A percentile compares a stretch with the other conserved stretches of the same genome.
Conservation (phyloP, 2,329 filamentous ascomycete genomes). For the Neofusicoccum umdonicola region DNA sequence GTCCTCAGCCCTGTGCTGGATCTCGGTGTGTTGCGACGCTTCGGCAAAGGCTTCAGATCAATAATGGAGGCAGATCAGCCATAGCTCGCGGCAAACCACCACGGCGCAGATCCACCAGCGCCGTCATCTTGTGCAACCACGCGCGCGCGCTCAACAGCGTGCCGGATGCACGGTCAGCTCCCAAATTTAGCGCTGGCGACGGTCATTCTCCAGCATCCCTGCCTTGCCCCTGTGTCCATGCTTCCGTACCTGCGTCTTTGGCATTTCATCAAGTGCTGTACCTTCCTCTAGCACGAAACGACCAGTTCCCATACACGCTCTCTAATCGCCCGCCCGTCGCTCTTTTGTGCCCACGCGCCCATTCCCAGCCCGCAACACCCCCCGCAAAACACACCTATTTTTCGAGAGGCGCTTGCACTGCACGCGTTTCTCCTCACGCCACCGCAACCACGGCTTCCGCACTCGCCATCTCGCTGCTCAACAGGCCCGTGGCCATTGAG, state of each 20-base stretch:
- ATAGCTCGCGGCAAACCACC: constrained; percentile 7
- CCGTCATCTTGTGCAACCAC: constrained; percentile 11
- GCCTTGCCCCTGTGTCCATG: constrained; percentile 14
- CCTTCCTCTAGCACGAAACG: constrained; percentile 5
- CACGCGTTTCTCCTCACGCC: constrained; percentile 16
- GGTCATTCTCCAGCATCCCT: constrained; percentile 14
- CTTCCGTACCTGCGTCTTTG: constrained; percentile 14
- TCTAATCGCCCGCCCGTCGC: background rate
- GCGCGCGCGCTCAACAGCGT: background rate
- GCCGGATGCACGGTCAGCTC: constrained; percentile 11
- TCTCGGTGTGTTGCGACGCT: background rate
- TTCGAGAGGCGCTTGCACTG: background rate
- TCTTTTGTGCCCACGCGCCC: background rate
- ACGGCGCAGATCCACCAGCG: constrained; percentile 5
- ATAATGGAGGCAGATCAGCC: constrained; percentile 1
- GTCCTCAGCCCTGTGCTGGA: constrained; percentile 3
- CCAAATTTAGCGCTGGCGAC: constrained; percentile 17
- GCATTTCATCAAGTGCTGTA: constrained; percentile 7
- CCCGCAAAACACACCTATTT: background rate
- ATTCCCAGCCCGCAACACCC: background rate
- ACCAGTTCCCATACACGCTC: constrained; percentile 3
- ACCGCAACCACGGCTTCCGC: constrained; percentile 53
- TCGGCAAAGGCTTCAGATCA: constrained; percentile 2
- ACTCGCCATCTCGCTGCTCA: constrained; percentile 57
- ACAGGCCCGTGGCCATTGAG: constrained; percentile 58